These are phyloP conservation scores for Pyricularia pennisetigena DNA, from an alignment of 2,329 filamentous ascomycete genomes.

Conservation along the genomic window DNA sequence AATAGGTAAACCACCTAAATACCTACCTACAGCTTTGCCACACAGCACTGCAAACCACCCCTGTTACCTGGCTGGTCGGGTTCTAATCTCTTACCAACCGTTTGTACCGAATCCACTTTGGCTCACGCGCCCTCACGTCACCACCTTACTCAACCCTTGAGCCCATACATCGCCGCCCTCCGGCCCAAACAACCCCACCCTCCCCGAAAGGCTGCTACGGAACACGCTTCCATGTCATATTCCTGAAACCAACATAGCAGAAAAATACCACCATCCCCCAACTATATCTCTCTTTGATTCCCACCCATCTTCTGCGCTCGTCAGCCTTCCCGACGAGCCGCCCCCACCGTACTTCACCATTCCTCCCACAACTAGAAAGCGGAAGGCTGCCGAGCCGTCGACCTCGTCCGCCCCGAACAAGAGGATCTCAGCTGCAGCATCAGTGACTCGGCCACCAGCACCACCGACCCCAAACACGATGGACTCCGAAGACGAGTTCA, in stretches of 20 bases:
- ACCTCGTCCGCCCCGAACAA: constrained; percentile 39
- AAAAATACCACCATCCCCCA: not conserved
- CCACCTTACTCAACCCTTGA: not conserved
- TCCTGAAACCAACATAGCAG: not conserved
- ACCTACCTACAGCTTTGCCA: not conserved
- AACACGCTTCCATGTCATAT: not conserved
- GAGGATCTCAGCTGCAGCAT: constrained; percentile 41
- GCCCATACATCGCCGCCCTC: not conserved
- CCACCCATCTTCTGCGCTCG: constrained; percentile 9
- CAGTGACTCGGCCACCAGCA: constrained; percentile 22
- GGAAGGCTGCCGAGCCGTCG: constrained; percentile 58
- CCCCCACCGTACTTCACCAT: constrained; percentile 28
- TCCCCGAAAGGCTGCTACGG: not conserved
- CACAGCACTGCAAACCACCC: not conserved
- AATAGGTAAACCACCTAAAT: not conserved
- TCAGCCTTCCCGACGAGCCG: constrained; percentile 14
- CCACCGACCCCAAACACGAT: constrained; percentile 58
- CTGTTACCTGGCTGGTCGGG: not conserved
- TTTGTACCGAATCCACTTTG: not conserved
- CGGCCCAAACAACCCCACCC: not conserved
- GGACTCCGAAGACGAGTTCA: constrained; percentile 94
- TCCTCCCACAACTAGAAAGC: constrained; percentile 49
- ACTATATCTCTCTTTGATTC: not conserved
- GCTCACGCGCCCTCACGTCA: constrained; percentile 1
- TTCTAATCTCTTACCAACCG: not conserved